phyloP scores from a whole-genome alignment of 106 monocot species.

The Allium fistulosum region DNA sequence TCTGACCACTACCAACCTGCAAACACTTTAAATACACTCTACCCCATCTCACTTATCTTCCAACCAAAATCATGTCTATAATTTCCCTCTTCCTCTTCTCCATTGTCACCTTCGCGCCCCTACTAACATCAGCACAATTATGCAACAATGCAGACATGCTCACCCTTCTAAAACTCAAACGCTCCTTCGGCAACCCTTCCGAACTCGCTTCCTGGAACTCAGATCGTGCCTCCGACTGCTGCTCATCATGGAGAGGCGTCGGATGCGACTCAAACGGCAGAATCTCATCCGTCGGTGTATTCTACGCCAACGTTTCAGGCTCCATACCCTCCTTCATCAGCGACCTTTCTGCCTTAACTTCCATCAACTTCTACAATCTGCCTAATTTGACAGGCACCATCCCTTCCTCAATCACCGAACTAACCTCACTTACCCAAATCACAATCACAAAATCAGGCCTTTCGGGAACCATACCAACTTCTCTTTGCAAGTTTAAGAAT shows the following conservation, averaged over 20 bases:
- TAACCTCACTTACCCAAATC: conserved; percentile 22
- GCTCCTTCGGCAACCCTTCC: conserved; percentile 13
- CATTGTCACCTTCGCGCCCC: not conserved
- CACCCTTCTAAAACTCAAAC: conserved; percentile 34
- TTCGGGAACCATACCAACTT: conserved; percentile 40
- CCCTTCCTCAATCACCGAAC: conserved; percentile 23
- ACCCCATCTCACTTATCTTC: not conserved
- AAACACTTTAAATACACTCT: not conserved
- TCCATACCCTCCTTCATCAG: conserved; percentile 16
- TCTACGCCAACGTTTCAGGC: conserved; percentile 7
- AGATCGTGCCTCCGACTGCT: conserved; percentile 18
- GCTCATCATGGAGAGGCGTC: conserved; percentile 33
- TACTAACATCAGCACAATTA: not conserved
- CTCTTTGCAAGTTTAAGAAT: conserved; percentile 17
- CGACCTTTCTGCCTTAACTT: not conserved
- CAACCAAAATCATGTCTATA: not conserved
- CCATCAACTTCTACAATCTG: not conserved
- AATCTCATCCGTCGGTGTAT: conserved; percentile 26
- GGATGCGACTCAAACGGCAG: conserved; percentile 29
- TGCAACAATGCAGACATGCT: conserved; percentile 34
- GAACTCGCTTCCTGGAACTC: conserved; percentile 31
- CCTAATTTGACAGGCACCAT: conserved; percentile 7
- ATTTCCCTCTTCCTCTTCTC: not conserved
- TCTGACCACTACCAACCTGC: not conserved
- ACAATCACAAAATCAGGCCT: conserved; percentile 32